Conservation (phyloP, 2,329 filamentous ascomycete genomes). For the Penicillium sp. region DNA sequence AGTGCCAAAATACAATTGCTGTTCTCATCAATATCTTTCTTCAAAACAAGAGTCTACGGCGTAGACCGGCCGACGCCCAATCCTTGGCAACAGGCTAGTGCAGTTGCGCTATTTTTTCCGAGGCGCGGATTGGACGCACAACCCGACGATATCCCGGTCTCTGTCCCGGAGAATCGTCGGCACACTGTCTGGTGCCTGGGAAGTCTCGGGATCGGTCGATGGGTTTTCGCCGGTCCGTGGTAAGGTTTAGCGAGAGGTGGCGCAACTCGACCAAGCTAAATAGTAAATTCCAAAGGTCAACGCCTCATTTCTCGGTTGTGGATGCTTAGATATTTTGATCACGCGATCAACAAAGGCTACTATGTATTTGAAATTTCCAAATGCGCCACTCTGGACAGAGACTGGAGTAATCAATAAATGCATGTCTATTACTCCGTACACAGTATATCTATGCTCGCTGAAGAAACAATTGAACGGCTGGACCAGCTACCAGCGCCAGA, state of each 20-base stretch:
- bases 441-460: constrained; percentile 20
- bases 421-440: constrained; percentile 13
- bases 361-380: too few species aligned
- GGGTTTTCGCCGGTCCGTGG: not conserved
- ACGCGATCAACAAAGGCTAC: not conserved
- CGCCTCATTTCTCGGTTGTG: not conserved
- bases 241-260: not conserved
- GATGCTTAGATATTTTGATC: not conserved
- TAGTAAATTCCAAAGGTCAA: too few species aligned
- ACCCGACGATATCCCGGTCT: constrained; percentile 17
- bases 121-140: constrained; percentile 16
- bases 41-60: not conserved
- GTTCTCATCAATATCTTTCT: too few species aligned
- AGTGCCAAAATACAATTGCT: too few species aligned
- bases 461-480: not conserved
- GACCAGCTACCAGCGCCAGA: constrained; percentile 55
- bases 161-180: constrained; percentile 12
- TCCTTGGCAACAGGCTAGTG: constrained; percentile 10
- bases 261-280: not conserved
- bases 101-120: constrained; percentile 19
- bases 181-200: not conserved
- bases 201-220: not conserved
- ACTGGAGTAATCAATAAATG: too few species aligned
- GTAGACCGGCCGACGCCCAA: constrained; percentile 8
- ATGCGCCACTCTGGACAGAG: too few species aligned